These are phyloP conservation scores for Penicillium lagena DNA, from an alignment of 495 filamentous ascomycete species.

Conservation along the genomic window DNA sequence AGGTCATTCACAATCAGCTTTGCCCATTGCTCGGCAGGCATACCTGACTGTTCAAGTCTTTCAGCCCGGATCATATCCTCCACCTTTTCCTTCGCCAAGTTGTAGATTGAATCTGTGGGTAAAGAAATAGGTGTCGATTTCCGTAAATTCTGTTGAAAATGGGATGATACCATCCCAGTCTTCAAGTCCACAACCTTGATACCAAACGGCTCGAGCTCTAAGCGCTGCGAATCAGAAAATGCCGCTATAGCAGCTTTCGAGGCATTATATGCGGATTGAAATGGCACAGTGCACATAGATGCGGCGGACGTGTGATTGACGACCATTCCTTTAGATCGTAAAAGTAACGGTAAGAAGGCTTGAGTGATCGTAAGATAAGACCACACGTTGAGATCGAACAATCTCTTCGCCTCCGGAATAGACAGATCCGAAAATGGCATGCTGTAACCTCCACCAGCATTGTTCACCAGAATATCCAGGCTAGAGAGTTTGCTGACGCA, in stretches of 20 bases:
- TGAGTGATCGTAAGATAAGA: slow-evolving; percentile 27
- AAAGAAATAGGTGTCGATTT: background rate
- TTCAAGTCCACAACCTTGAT: slow-evolving; percentile 4
- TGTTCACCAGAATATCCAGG: slow-evolving; percentile 39
- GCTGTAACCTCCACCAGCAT: slow-evolving; percentile 26
- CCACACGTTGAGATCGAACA: slow-evolving; percentile 42
- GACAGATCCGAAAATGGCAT: slow-evolving; percentile 29
- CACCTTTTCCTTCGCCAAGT: background rate
- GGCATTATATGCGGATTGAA: slow-evolving; percentile 1
- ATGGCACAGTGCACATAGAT: slow-evolving; percentile 52
- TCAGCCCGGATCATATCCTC: background rate
- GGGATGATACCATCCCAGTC: slow-evolving; percentile 7
- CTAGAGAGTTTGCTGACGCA: slow-evolving; percentile 9
- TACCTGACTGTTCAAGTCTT: background rate
- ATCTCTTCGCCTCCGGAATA: slow-evolving; percentile 22
- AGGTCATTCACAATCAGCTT: background rate
- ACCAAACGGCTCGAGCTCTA: slow-evolving; percentile 45
- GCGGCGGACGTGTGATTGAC: slow-evolving; percentile 21
- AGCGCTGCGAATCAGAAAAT: slow-evolving; percentile 32
- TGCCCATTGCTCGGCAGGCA: background rate
- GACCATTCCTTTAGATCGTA: slow-evolving; percentile 23
- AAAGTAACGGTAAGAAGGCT: slow-evolving; percentile 36
- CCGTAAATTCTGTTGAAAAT: background rate
- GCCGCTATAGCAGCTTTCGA: background rate
- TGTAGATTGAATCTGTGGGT: background rate